Conservation (phyloP, 148 eudicot genomes). For the Rhododendron williamsianum region DNA sequence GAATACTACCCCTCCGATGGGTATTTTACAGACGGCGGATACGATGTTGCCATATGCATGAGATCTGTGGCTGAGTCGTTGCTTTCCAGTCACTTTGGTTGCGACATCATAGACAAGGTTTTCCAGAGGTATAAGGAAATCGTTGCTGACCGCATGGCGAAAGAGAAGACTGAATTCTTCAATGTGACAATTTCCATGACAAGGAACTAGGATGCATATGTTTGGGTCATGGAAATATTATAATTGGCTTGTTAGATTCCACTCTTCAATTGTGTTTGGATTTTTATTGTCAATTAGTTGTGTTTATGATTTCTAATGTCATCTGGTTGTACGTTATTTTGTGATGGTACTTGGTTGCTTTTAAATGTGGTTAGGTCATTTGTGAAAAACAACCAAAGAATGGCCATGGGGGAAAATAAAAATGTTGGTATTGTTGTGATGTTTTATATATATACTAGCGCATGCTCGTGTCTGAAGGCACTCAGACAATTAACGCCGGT, state of each 20-base stretch:
- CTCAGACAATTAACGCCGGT: too few species aligned
- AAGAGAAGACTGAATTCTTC: conserved; percentile 29
- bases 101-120: conserved; percentile 29
- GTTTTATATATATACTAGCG: too few species aligned
- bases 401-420: too few species aligned
- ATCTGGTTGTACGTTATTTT: neutral
- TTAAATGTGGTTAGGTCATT: neutral
- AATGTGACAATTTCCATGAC: conserved; percentile 45
- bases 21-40: neutral
- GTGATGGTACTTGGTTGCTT: neutral
- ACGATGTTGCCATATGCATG: conserved; percentile 30
- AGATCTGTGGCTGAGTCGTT: conserved; percentile 52
- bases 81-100: conserved; percentile 45
- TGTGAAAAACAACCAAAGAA: too few species aligned
- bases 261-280: neutral
- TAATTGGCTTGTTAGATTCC: neutral
- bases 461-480: too few species aligned
- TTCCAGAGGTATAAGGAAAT: conserved; percentile 25
- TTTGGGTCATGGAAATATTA: neutral
- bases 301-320: neutral
- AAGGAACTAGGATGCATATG: neutral
- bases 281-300: neutral
- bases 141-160: conserved; percentile 24
- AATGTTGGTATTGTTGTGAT: too few species aligned
- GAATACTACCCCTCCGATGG: neutral